Evolutionary conservation across 2,329 filamentous ascomycete genomes (phyloP), one percentile per base, ranked within the genome.

Genomic region (Davidsoniella virescens): DNA sequence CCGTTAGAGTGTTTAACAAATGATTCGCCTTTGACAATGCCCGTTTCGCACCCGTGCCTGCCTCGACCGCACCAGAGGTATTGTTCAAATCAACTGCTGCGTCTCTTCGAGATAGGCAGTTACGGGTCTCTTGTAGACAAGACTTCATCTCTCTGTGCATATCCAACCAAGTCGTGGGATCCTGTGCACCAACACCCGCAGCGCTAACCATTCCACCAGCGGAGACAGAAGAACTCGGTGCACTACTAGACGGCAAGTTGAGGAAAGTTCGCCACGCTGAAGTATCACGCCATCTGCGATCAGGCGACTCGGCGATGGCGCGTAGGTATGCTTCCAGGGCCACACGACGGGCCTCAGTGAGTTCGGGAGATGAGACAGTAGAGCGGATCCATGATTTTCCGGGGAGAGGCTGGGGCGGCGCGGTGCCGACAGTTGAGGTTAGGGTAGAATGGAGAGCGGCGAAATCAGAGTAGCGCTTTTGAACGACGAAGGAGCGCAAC

Each of bases 401-500:
- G 0, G 85, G 85, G 2, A 90, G 69, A 0, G 81, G 67, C 1
- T 70, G 68, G 0, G 85, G 85, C 6, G 85, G 84, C 17, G 82
- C 63, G 18, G 68, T 60, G 57, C 78, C 78, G 51, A 80, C 73
- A 46, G 77, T 68, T 39, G 72, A 66, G 17, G 70, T 69, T 7
- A 93, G 72, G 3, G 73, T 65, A 26, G 68, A 63, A 65, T 92
- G 77, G 14, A 93, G 76, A 44, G 70, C 63, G 50, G 70, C 68
- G 60, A 92, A 92, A 61, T 92, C 85, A 49, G 80, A 86, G 69
- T 90, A 93, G 58, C 85, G 82, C 65, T 88, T 90, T 59, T 80
- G 78, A 4, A 87, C 71, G 56, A 83, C 80, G 58, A 82, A 84
- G 4, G 82, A 83, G 44, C 82, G 78, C 12, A 90, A 73, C 0